Evolutionary conservation across 768 basidiomycete species (phyloP), one percentile per base, ranked within the genome.

Genomic region (Boletellus ananas): DNA sequence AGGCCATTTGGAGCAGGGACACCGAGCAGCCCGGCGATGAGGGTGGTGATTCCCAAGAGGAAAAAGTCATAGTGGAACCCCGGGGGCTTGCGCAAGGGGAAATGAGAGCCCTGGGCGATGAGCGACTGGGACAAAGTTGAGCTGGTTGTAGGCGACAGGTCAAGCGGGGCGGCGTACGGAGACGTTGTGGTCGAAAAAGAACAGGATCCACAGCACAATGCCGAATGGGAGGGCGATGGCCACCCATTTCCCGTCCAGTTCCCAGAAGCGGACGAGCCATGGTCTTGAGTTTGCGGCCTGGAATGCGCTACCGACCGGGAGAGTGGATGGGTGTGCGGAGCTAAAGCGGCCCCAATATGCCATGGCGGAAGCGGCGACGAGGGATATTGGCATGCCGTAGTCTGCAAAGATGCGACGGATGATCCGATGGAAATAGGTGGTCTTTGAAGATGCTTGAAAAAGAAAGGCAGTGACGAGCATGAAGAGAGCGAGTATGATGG

Each of bases 141-240:
- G 42, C 10, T 9, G n/a, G 23, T 13, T 18, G 35, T 12, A 27
- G 37, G 34, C 2, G 9, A n/a, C 5, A 31, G 41, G 27, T 48
- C 10, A 23, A 23, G 23, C 5, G 9, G 13, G 48, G 23, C 17
- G 23, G 41, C 43, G 70, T 64, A 90, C 90, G 41, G 91, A 94
- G 46, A 94, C 90, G 58, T 94, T 94, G 57, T 94, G 90, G 56
- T 97, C 93, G 58, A 96, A 96, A 74, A 94, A 94, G 71, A 97
- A 95, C 38, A 96, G 71, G 20, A 95, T 79, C 82, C 90, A 96
- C 6, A 98, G 73, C 18, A 93, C 74, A 36, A 94, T 67, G 3
- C 94, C 94, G 59, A 96, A 96, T 0, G 93, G 94, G 37, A 94
- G 73, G 0, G 93, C 90, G 25, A 91, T 84, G 11, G 85, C 90